Evolutionary conservation across 2,329 filamentous ascomycete genomes (phyloP), one percentile per base, ranked within the genome.

Genomic region (Aspergillus pseudoterreus): DNA sequence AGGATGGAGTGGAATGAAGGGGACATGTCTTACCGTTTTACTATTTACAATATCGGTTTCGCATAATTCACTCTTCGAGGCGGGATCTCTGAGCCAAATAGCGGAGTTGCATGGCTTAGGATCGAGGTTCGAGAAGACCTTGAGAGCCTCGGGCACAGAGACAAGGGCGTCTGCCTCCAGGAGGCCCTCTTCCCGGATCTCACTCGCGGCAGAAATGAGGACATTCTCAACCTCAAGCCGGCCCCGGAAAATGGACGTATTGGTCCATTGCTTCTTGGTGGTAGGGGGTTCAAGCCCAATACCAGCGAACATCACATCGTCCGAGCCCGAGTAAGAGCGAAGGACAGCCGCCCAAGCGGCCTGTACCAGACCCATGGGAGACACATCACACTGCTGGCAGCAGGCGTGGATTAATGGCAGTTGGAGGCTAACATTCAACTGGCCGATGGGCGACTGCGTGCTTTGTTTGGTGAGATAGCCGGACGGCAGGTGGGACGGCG

Each of bases 41-140:
- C 44, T 50, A 27, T 45, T 49, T n/a, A 49, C 42, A 45, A 52
- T 46, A 44, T 55, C 46, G 4, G 32, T 50, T 11, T 50, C 33
- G 2, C 44, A 48, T 6, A 50, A 27, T 15, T 46, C 47, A 21
- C 36, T 47, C 51, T 56, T 56, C 19, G 38, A 41, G 4, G 36
- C 17, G 19, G 53, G 45, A 11, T 53, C 47, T 30, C 44, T 36
- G 33, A 53, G 47, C 51, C 53, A 56, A 30, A 56, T 51, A 27
- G 53, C 53, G 1, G 53, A 50, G 36, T 54, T 56, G 47, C 51
- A 51, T 6, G 54, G 54, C 43, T 56, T 54, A 1, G 54, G 51
- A 4, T 56, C 54, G 2, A 56, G 44, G 11, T 39, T 44, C 9
- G 54, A 44, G 17, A 54, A 47, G 17, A 51, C 52, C 24, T 50